These are phyloP conservation scores for Cladobotryum protrusum DNA, from an alignment of 2,329 filamentous ascomycete genomes.

Conservation along the genomic window DNA sequence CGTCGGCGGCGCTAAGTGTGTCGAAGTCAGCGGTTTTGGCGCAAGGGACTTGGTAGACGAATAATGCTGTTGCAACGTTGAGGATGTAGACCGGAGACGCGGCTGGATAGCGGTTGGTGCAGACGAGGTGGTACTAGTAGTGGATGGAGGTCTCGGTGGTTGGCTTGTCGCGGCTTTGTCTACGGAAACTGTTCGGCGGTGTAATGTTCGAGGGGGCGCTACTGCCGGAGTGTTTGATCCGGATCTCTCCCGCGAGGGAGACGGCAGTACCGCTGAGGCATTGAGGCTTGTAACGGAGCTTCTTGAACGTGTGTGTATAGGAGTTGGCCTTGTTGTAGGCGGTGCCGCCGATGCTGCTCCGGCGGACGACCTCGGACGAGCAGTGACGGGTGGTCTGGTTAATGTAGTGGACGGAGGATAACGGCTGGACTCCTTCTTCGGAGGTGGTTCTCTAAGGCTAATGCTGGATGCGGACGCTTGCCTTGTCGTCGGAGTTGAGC, in stretches of 20 bases:
- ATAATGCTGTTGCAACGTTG: slow-evolving; percentile 60
- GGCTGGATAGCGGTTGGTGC: slow-evolving; percentile 22
- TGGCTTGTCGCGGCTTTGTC: slow-evolving; percentile 14
- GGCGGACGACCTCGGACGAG: slow-evolving; percentile 27
- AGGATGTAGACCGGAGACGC: slow-evolving; percentile 50
- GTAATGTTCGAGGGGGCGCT: no score
- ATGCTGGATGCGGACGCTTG: slow-evolving; percentile 10
- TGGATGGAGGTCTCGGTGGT: not conserved
- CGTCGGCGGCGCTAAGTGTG: slow-evolving; percentile 52
- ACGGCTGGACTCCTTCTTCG: slow-evolving; percentile 19
- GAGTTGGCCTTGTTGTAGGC: not conserved
- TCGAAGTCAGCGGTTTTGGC: slow-evolving; percentile 56
- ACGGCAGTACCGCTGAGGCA: slow-evolving; percentile 23
- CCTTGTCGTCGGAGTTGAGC: no score
- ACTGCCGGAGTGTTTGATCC: slow-evolving; percentile 2
- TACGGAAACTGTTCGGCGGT: slow-evolving; percentile 13
- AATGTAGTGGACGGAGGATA: slow-evolving; percentile 30
- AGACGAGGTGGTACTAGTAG: slow-evolving; percentile 8
- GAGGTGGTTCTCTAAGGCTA: slow-evolving; percentile 19
- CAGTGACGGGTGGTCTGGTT: slow-evolving; percentile 21
- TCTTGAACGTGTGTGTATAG: slow-evolving; percentile 24
- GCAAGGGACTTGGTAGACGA: slow-evolving; percentile 55
- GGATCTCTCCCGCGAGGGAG: slow-evolving; percentile 21
- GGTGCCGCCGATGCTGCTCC: slow-evolving; percentile 15
- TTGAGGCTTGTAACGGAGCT: slow-evolving; percentile 25